These are phyloP conservation scores for Populus hybrid DNA, from an alignment of 441 rosid genomes.

Conservation along the genomic window DNA sequence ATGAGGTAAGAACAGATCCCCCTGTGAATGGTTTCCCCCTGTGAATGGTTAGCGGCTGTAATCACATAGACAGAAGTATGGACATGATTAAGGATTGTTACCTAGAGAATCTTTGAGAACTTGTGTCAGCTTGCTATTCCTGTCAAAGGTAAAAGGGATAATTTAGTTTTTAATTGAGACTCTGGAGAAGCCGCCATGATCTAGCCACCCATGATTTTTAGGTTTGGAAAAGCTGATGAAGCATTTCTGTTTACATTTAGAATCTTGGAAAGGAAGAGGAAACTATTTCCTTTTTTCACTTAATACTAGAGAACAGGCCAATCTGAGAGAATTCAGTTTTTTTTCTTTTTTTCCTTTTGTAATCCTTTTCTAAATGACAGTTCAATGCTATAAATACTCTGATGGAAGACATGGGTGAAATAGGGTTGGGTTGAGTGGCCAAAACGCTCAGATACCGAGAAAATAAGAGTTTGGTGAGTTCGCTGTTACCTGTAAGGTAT, in stretches of 20 bases:
- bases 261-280: not conserved
- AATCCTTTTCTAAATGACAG: not conserved
- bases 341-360: not conserved
- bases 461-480: not conserved
- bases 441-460: not conserved
- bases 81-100: conserved; percentile 23
- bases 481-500: conserved; percentile 65
- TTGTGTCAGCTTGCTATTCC: conserved; percentile 89
- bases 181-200: not conserved
- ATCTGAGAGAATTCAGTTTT: not conserved
- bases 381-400: no score
- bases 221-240: not conserved
- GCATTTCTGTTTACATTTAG: not conserved
- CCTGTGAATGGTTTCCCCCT: no score
- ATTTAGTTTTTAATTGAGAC: conserved; percentile 12
- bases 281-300: not conserved
- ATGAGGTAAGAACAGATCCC: not conserved
- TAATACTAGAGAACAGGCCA: not conserved
- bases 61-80: not conserved
- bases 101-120: conserved; percentile 87
- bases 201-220: not conserved
- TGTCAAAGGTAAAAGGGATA: conserved; percentile 28
- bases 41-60: not conserved
- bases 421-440: not conserved
- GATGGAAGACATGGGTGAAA: not conserved